Base-by-base conservation (phyloP, 768 basidiomycete genomes). In the Naganishia kalamii region DNA sequence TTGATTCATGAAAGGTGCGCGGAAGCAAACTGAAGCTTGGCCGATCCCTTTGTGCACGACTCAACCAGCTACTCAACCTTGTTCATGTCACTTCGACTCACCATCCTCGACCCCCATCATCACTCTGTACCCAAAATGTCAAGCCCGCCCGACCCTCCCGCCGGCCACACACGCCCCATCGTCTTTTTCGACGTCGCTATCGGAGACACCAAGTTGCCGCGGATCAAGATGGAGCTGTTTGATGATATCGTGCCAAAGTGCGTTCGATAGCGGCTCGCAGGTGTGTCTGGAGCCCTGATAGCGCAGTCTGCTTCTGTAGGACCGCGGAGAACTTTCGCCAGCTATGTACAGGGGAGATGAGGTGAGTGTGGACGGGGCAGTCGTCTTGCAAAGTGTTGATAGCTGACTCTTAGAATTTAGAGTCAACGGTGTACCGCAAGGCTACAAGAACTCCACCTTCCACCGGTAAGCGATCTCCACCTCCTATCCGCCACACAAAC, bases 301-400 rank as follows among this genome's bases (percentile, higher is more conserved):
- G 35, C 17, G 37, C 8, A 17, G 17, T 48, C 29, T 60, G 32
- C 50, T 40, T 60, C 33, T 23, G 25, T 12, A 96, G 93, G 74
- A 98, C 94, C 2, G 92, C 92, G 8, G 94, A 99, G 80, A 99
- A 98, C 81, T 98, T 98, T 74, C 83, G 96, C 67, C 94, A 98
- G 72, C 81, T 98, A 29, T 98, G 94, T 75, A 97, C 93, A 1
- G 96, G 96, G n/a, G 94, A 98, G 80, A 89, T 85, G 79, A 84
- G 91, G 89, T 92, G 72, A 59, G 82, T 68, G 15, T 30, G 47
- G 5, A n/a, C n/a, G n/a, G n/a, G n/a, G n/a, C 37, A 33, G 23
- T 35, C 33, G 32, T 30, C 13, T 21, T 57, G 6, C 5, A 49
- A 19, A 10, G 6, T 33, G 46, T 15, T 21, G 44, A n/a, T 21